Evolutionary conservation across 1,284 basidiomycete species (phyloP), one percentile per base, ranked within the genome.

Genomic region (Cutaneotrichosporon mucoides): DNA sequence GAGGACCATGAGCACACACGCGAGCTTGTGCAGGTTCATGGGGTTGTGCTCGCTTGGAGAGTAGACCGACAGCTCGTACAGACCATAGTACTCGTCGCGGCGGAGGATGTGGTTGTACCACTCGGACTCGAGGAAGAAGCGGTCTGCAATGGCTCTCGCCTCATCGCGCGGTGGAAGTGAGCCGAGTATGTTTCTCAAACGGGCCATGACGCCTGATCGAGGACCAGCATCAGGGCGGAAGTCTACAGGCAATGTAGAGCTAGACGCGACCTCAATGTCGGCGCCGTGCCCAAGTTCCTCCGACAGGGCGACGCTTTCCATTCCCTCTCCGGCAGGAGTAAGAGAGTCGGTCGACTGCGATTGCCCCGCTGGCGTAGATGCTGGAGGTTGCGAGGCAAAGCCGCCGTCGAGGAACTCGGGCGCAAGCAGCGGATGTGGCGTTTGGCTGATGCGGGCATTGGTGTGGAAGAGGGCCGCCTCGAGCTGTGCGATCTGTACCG

Each of bases 11-110:
- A 75, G 55, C n/a, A 76, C 73, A 47, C 68, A 68, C 11, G 75
- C 73, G 8, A 76, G 68, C 56, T 76, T 76, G 59, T 76, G 75
- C 0, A 72, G 75, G 11, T 70, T 70, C 3, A 76, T 63, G 1
- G 72, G 73, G 58, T 76, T 76, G 34, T 62, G 43, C 5, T 68
- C 62, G 0, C 71, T 73, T 1, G 75, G 73, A 2, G 66, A 64
- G 50, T 71, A 75, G 0, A 71, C 71, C 4, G 73, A 71, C 5
- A 73, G 71, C 52, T 72, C 70, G 63, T 76, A 76, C 7, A 72
- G 56, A 4, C 43, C 40, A 12, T 74, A 70, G 51, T 69, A 75
- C 56, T 76, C 75, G 5, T 72, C 67, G 34, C 61, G 60, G 6
- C 61, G 67, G 2, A 75, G 60, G 8, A 73, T 67, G 41, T 65